Evolutionary conservation across 768 basidiomycete genomes (phyloP).

Genomic region (Pilatotrama ljubarskyi): DNA sequence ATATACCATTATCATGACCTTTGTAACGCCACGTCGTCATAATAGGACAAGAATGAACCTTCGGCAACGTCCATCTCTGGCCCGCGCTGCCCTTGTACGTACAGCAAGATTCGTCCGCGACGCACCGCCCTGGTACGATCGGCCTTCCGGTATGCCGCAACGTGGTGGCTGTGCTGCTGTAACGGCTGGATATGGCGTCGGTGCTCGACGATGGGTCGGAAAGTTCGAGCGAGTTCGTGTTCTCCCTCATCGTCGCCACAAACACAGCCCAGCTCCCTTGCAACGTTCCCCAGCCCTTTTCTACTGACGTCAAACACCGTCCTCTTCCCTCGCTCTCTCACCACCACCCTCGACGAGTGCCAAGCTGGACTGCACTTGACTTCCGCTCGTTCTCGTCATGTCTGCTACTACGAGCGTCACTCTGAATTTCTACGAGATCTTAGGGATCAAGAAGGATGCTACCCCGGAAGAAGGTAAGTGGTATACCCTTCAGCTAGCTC

Average conservation of each 20-base stretch:
- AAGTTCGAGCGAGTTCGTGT: constrained; percentile 6
- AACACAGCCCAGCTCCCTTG: background rate
- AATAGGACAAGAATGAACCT: too few species aligned
- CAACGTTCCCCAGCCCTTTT: constrained; percentile 2
- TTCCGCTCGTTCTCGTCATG: background rate
- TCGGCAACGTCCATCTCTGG: too few species aligned
- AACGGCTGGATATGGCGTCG: background rate
- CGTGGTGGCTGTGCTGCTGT: background rate
- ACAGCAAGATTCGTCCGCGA: too few species aligned
- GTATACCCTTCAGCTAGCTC: background rate
- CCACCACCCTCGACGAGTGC: background rate
- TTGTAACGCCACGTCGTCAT: too few species aligned
- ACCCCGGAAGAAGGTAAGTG: constrained; percentile 63
- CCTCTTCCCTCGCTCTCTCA: background rate
- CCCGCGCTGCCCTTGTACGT: too few species aligned
- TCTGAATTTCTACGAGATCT: constrained; percentile 55
- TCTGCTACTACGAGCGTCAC: constrained; percentile 7
- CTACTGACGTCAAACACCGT: constrained; percentile 9
- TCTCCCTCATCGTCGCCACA: background rate
- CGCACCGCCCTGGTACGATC: too few species aligned
- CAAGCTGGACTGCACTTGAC: background rate
- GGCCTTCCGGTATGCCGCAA: too few species aligned
- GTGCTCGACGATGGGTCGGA: background rate
- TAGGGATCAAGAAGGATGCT: constrained; percentile 56
- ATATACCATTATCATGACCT: too few species aligned